These are phyloP conservation scores for Paramarasmius palmivorus DNA, from an alignment of 1,284 basidiomycete species.

Conservation along the genomic window DNA sequence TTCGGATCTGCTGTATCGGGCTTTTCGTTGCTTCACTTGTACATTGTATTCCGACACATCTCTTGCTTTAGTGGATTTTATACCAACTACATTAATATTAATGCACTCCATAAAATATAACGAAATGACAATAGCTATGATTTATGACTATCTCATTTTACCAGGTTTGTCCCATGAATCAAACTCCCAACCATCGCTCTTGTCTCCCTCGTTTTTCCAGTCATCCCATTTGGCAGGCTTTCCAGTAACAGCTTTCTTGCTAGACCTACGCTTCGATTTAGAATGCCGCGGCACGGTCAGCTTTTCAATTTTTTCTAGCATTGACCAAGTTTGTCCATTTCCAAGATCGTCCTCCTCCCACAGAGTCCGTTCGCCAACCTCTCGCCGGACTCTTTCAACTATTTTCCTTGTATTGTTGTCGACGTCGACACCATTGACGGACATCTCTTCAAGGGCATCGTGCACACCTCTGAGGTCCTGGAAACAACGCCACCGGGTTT, in stretches of 20 bases:
- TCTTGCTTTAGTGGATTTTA: not conserved
- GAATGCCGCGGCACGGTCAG: slow-evolving; percentile 16
- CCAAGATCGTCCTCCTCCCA: slow-evolving; percentile 49
- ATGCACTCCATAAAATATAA: not conserved
- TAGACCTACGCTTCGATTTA: not conserved
- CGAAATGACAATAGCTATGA: not conserved
- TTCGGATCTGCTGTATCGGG: not conserved
- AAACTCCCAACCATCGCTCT: slow-evolving; percentile 35
- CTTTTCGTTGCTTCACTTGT: slow-evolving; percentile 4
- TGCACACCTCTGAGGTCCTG: slow-evolving; percentile 75
- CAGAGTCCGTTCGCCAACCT: slow-evolving; percentile 54
- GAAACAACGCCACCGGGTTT: slow-evolving; percentile 81
- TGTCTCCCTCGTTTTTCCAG: slow-evolving; percentile 38
- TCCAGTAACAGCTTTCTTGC: slow-evolving; percentile 1
- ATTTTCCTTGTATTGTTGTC: slow-evolving; percentile 62
- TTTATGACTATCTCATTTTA: not conserved
- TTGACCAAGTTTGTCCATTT: slow-evolving; percentile 39
- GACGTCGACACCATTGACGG: slow-evolving; percentile 68
- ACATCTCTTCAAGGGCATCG: slow-evolving; percentile 79
- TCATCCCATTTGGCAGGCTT: slow-evolving; percentile 33
- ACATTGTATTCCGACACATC: not conserved
- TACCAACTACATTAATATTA: not conserved
- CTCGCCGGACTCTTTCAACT: slow-evolving; percentile 66
- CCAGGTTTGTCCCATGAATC: slow-evolving; percentile 36
- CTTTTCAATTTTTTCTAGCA: slow-evolving; percentile 40